These are phyloP conservation scores for Pleurotus salmoneostramineus DNA, from an alignment of 768 basidiomycete species.

Conservation along the genomic window DNA sequence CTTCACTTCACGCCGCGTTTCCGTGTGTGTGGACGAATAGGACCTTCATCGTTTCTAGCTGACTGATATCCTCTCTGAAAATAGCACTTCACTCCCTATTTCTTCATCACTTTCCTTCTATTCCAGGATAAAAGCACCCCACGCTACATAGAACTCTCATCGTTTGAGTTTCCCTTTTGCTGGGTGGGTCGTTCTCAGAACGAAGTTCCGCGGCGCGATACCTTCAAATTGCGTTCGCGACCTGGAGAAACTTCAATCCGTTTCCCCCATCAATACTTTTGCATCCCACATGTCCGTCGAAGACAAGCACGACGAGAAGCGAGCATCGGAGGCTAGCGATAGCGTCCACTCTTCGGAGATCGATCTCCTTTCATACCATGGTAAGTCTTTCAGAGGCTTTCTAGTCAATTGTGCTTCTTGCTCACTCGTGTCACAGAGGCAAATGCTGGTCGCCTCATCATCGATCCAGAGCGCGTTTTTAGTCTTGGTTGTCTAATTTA, in stretches of 20 bases:
- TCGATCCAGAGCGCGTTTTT: conserved; percentile 48
- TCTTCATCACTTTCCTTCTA: background rate
- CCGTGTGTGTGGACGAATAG: background rate
- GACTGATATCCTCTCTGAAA: background rate
- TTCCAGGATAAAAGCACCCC: background rate
- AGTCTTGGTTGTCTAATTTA: background rate
- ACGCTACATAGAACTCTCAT: background rate
- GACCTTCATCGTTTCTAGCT: background rate
- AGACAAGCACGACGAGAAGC: conserved; percentile 20
- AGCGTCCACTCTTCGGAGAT: conserved; percentile 18
- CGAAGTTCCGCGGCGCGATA: background rate
- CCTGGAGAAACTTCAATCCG: too few species aligned
- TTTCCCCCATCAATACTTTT: background rate
- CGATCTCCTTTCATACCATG: conserved; percentile 39
- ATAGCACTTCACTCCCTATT: background rate
- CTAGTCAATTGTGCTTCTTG: background rate
- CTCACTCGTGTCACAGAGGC: too few species aligned
- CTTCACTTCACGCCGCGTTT: background rate
- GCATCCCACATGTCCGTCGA: conserved; percentile 16
- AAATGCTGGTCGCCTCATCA: conserved; percentile 48
- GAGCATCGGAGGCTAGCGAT: conserved; percentile 13
- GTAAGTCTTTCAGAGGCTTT: background rate
- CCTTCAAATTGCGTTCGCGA: background rate
- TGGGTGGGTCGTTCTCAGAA: background rate
- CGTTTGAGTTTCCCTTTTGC: background rate